A percentile compares a stretch with the other conserved stretches of the same genome.
These are phyloP conservation scores for Phialophora tarda DNA, from an alignment of 2,329 filamentous ascomycete genomes.

Conservation along the genomic window DNA sequence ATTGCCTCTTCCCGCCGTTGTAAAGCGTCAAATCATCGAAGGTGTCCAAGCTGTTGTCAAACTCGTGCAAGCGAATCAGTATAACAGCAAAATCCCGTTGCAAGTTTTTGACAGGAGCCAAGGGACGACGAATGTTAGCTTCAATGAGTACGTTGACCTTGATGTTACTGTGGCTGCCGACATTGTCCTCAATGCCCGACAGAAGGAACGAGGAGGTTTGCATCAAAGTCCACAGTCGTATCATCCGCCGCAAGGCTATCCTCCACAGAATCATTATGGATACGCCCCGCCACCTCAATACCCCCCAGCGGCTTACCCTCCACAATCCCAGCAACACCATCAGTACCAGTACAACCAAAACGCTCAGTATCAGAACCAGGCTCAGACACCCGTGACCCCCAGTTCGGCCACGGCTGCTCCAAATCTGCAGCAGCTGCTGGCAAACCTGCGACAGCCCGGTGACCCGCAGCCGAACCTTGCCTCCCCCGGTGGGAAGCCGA, in stretches of 20 bases:
- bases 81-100: constrained; percentile 74
- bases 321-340: constrained; percentile 22
- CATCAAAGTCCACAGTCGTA: constrained; percentile 42
- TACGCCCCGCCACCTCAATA: constrained; percentile 40
- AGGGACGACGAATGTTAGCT: constrained; percentile 76
- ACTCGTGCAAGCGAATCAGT: constrained; percentile 72
- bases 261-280: constrained; percentile 40
- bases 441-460: constrained; percentile 38
- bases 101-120: constrained; percentile 83
- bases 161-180: constrained; percentile 80
- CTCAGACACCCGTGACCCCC: constrained; percentile 27
- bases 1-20: constrained; percentile 76
- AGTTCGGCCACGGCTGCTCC: constrained; percentile 26
- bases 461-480: constrained; percentile 39
- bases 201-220: constrained; percentile 46
- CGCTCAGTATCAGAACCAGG: constrained; percentile 26
- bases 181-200: constrained; percentile 75
- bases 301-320: constrained; percentile 20
- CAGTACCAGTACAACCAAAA: constrained; percentile 33
- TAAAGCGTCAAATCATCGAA: constrained; percentile 83
- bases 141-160: constrained; percentile 84
- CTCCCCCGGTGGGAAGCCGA: constrained; percentile 44
- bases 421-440: constrained; percentile 39
- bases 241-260: constrained; percentile 43
- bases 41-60: constrained; percentile 85